phyloP scores from a whole-genome alignment of 495 filamentous ascomycete genomes.

The Astrocystis sublimbata region DNA sequence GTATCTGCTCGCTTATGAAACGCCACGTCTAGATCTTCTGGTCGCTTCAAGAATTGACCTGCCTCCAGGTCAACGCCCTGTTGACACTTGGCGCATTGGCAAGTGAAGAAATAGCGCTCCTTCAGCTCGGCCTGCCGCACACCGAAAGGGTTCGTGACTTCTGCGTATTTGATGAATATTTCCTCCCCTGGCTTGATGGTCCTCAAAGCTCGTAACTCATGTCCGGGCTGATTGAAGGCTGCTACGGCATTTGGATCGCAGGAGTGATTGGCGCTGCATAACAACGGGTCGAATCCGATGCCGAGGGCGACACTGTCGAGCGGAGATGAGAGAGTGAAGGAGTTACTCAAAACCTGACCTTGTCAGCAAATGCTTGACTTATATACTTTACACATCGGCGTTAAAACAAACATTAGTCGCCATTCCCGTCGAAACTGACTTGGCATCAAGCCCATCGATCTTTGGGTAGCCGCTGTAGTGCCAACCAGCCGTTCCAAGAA shows the following conservation, averaged over 20 bases:
- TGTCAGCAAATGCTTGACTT: not conserved
- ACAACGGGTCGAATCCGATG: constrained; percentile 18
- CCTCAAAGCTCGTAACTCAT: constrained; percentile 20
- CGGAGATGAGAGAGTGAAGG: not conserved
- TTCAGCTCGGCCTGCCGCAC: constrained; percentile 17
- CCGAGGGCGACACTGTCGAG: constrained; percentile 9
- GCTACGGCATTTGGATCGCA: constrained; percentile 22
- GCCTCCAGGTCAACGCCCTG: constrained; percentile 1
- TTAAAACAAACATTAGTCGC: constrained; percentile 11
- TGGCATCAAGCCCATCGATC: not conserved
- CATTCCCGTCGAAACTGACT: constrained; percentile 2
- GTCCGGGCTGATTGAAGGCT: constrained; percentile 17
- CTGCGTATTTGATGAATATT: constrained; percentile 21
- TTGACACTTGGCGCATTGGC: constrained; percentile 13
- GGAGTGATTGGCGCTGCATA: constrained; percentile 24
- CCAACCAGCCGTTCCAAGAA: constrained; percentile 15
- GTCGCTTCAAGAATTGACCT: not conserved
- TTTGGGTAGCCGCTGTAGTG: not conserved
- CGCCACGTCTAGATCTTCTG: not conserved
- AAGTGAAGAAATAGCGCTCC: constrained; percentile 15
- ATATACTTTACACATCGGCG: not conserved
- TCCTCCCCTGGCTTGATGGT: constrained; percentile 23
- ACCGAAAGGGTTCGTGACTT: constrained; percentile 16
- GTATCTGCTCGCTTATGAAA: constrained; percentile 10
- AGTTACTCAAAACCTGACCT: constrained; percentile 12